Percentiles rank a stretch among this genome's conserved stretches.
phyloP scores from a whole-genome alignment of 2,329 filamentous ascomycete species.

The Trichophyton rubrum region DNA sequence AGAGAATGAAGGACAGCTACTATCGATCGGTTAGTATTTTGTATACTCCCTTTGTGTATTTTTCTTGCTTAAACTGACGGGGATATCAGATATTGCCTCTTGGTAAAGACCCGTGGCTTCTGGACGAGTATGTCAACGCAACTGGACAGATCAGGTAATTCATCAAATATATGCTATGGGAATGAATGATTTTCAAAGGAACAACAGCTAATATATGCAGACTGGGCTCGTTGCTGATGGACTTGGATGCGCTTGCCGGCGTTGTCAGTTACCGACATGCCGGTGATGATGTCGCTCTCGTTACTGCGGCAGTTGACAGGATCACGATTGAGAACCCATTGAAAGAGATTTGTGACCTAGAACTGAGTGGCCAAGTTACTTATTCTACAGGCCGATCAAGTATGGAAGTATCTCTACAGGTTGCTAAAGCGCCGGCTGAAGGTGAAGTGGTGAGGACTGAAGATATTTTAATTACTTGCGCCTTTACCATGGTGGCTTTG shows the following conservation, averaged over 20 bases:
- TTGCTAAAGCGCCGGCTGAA: constrained; percentile 50
- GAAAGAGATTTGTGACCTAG: constrained; percentile 65
- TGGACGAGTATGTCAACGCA: constrained; percentile 66
- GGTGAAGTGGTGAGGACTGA: constrained; percentile 33
- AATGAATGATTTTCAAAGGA: not conserved
- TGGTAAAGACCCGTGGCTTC: constrained; percentile 61
- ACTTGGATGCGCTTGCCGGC: constrained; percentile 64
- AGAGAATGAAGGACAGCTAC: constrained; percentile 59
- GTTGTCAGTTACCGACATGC: constrained; percentile 65
- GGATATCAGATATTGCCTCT: constrained; percentile 50
- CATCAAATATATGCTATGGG: not conserved
- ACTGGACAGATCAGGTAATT: constrained; percentile 55
- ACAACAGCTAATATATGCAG: constrained; percentile 25
- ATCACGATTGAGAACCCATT: constrained; percentile 58
- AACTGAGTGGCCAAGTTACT: constrained; percentile 56
- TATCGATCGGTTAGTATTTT: constrained; percentile 46
- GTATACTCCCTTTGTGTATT: not conserved
- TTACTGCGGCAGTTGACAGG: constrained; percentile 51
- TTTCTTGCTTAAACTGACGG: not conserved
- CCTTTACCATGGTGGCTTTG: constrained; percentile 66
- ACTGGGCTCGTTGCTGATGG: constrained; percentile 64
- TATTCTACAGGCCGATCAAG: constrained; percentile 62
- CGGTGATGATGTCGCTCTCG: constrained; percentile 50
- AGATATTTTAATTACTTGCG: constrained; percentile 57
- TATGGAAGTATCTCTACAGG: constrained; percentile 61